A percentile compares a stretch with the other conserved stretches of the same genome.
Evolutionary conservation across 208 protist genomes (phyloP).

Genomic region (Vickermania spadyakhi): DNA sequence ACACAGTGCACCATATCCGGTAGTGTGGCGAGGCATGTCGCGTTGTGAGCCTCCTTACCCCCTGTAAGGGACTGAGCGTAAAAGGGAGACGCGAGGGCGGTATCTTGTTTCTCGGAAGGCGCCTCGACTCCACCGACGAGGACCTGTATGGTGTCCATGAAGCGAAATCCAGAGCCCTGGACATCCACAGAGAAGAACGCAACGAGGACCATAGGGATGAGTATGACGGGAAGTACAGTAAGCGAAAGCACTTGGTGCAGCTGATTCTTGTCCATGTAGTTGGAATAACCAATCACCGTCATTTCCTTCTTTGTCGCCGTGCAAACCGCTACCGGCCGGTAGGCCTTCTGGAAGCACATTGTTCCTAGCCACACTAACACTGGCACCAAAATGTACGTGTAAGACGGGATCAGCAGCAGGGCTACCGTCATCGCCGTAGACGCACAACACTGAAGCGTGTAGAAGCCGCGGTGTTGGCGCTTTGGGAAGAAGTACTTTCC

Average conservation of each 20-base stretch:
- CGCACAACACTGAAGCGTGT: background rate
- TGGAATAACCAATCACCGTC: slow-evolving; percentile 28
- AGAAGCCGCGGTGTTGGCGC: background rate
- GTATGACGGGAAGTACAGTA: background rate
- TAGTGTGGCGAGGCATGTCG: slow-evolving; percentile 9
- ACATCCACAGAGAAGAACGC: background rate
- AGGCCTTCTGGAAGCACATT: slow-evolving; percentile 26
- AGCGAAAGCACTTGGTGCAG: background rate
- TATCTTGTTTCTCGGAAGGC: background rate
- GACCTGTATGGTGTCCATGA: slow-evolving; percentile 12
- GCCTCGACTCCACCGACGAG: slow-evolving; percentile 1
- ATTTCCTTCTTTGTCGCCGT: slow-evolving; percentile 2
- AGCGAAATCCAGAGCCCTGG: slow-evolving; percentile 2
- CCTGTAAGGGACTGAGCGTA: slow-evolving; percentile 18
- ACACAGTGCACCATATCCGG: slow-evolving; percentile 14
- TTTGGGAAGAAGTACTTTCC: background rate
- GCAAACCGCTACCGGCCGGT: slow-evolving; percentile 29
- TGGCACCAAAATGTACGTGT: slow-evolving; percentile 10
- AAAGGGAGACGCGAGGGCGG: background rate
- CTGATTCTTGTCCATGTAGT: slow-evolving; percentile 27
- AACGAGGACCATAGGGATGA: background rate
- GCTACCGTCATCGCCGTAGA: slow-evolving; percentile 3
- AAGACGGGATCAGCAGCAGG: slow-evolving; percentile 10
- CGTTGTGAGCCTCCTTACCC: slow-evolving; percentile 9
- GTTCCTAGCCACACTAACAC: slow-evolving; percentile 21